phyloP scores from a whole-genome alignment of 352 stramenopile genomes.

The Pythium periplocum region DNA sequence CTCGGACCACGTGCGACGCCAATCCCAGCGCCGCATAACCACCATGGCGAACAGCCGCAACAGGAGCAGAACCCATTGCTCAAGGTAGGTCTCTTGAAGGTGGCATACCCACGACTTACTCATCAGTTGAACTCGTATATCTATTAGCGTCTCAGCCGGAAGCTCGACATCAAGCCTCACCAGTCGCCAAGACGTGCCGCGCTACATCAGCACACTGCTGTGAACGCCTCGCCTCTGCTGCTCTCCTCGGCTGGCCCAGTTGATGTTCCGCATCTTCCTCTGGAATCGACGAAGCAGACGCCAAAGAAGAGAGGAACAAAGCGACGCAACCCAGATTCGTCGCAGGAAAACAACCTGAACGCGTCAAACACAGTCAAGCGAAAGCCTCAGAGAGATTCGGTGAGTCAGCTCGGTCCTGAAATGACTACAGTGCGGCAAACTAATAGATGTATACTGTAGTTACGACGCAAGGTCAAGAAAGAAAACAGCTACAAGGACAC shows the following conservation, averaged over 20 bases:
- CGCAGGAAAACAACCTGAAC: conserved; percentile 4
- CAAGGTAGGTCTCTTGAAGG: conserved; percentile 16
- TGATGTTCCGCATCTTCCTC: background rate
- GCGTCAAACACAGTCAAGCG: conserved; percentile 6
- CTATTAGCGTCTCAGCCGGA: conserved; percentile 34
- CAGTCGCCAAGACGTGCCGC: conserved; percentile 56
- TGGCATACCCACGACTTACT: background rate
- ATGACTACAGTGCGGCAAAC: background rate
- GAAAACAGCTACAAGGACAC: conserved; percentile 31
- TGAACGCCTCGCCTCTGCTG: conserved; percentile 10
- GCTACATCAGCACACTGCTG: conserved; percentile 21
- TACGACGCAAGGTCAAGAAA: conserved; percentile 46
- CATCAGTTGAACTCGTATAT: background rate
- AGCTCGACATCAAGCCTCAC: conserved; percentile 74
- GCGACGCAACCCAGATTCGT: conserved; percentile 18
- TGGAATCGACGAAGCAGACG: conserved; percentile 18
- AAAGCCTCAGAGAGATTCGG: conserved; percentile 16
- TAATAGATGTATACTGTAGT: conserved; percentile 8
- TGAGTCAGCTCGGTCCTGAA: conserved; percentile 4
- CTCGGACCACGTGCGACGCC: conserved; percentile 34
- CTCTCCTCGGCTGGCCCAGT: conserved; percentile 4
- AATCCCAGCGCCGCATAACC: conserved; percentile 13
- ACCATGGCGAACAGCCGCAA: conserved; percentile 1
- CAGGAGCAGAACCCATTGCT: conserved; percentile 23
- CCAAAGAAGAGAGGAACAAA: conserved; percentile 27